Base-by-base conservation (phyloP, 2,329 filamentous ascomycete species). In the Microdochium paspali region DNA sequence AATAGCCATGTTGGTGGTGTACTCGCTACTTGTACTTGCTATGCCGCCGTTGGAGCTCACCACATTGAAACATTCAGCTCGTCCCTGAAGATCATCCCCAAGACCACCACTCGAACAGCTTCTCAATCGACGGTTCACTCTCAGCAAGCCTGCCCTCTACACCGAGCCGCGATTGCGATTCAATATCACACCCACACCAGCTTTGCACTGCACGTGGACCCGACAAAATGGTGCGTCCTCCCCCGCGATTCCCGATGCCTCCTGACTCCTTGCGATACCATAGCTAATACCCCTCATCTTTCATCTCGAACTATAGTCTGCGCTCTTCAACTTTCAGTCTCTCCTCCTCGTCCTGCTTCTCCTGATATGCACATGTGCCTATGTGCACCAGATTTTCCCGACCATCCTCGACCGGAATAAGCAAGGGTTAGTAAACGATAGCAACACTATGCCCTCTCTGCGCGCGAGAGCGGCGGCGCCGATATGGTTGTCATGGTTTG, bases 291-390 rank as follows among this genome's bases (percentile, higher is more conserved):
- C 26, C 13, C 26, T 7, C 26, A 28, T 13, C 26, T 7, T 28
- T 28, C 26, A 7, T 4, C 6, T 18, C 13, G 13, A 35, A 35
- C 18, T 9, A 21, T 21, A 96, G 93, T 87, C 93, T 50, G 93
- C 93, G 47, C 85, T 98, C 61, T 96, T 98, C 83, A 97, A 97
- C 72, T 97, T 98, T 74, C 90, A 96, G 69, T 95, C 90, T 50
- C 85, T 97, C 57, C 80, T 98, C 58, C 81, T 97, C 59, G 91
- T 96, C 56, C 82, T 98, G 60, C 82, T 98, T 46, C 85, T 98
- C 57, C 82, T 94, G 57, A 94, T 97, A 63, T 98, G 93, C 78
- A 96, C 93, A 49, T 90, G 87, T 67, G 83, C 93, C 52, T 97
- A 98, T 70, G 79, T 90, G 48, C 93, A 97, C 73, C 85, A 87